Evolutionary conservation across 2,329 filamentous ascomycete species (phyloP).

Genomic region (Scopulariopsis brevicaulis): DNA sequence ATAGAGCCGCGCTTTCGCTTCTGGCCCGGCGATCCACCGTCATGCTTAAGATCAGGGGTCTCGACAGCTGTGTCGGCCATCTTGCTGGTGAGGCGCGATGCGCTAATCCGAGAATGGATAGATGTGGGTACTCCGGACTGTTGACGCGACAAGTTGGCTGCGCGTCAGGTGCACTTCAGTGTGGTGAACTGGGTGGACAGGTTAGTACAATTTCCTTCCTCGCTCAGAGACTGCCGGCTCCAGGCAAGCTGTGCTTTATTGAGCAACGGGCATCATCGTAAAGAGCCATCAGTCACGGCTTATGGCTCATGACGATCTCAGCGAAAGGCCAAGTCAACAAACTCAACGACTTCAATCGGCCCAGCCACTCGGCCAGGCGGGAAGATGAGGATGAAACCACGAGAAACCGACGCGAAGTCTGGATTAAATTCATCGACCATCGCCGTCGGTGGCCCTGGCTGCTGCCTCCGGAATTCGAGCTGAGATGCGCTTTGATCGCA

Average conservation of each 20-base stretch:
- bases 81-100: not conserved
- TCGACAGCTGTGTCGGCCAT: conserved; percentile 39
- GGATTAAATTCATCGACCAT: too few species aligned
- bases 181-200: not conserved
- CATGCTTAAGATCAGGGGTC: conserved; percentile 32
- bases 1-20: conserved; percentile 45
- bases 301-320: too few species aligned
- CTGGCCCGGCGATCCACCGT: conserved; percentile 26
- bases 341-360: too few species aligned
- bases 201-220: not conserved
- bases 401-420: too few species aligned
- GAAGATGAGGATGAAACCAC: too few species aligned
- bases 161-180: not conserved
- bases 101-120: not conserved
- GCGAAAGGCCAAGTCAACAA: too few species aligned
- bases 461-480: too few species aligned
- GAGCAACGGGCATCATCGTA: too few species aligned
- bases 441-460: too few species aligned
- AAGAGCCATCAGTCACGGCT: too few species aligned
- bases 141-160: not conserved
- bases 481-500: not conserved
- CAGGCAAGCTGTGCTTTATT: not conserved
- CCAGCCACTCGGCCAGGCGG: too few species aligned
- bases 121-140: not conserved
- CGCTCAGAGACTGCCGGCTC: not conserved